A percentile compares a stretch with the other conserved stretches of the same genome.
Conservation (phyloP, 495 filamentous ascomycete species). For the Neurospora sp. region DNA sequence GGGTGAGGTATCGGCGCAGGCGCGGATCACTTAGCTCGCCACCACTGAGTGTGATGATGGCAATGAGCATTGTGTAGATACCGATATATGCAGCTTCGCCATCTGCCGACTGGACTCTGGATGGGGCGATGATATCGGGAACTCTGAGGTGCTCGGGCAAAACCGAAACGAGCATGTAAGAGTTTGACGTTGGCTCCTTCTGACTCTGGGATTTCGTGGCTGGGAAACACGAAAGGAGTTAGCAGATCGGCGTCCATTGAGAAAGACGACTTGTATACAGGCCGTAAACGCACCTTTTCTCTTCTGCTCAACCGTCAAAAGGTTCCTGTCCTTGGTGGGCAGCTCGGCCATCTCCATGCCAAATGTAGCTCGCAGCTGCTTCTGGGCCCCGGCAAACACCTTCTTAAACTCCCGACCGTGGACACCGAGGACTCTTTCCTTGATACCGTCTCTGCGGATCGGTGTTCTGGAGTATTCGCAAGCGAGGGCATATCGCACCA, state of each 20-base stretch:
- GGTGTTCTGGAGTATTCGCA: constrained; percentile 77
- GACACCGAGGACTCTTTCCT: constrained; percentile 53
- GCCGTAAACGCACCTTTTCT: constrained; percentile 29
- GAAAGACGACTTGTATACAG: not conserved
- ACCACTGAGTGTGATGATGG: constrained; percentile 59
- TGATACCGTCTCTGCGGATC: constrained; percentile 70
- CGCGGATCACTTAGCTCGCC: constrained; percentile 65
- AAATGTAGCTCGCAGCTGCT: constrained; percentile 52
- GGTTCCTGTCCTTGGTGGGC: constrained; percentile 76
- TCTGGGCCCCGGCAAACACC: constrained; percentile 61
- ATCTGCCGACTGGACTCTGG: constrained; percentile 48
- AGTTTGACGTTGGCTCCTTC: constrained; percentile 44
- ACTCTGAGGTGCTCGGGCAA: constrained; percentile 57
- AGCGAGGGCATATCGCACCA: constrained; percentile 81
- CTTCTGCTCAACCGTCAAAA: constrained; percentile 66
- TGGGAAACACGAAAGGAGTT: constrained; percentile 11
- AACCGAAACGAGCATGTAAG: constrained; percentile 64
- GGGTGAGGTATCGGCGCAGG: constrained; percentile 59
- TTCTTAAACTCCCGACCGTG: constrained; percentile 54
- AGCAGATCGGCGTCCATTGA: not conserved
- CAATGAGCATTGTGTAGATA: constrained; percentile 68
- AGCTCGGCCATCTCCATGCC: constrained; percentile 84
- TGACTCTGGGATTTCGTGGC: constrained; percentile 35
- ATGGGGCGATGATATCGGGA: constrained; percentile 56
- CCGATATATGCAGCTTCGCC: constrained; percentile 71